Percentiles rank a stretch among this genome's conserved stretches.
Conservation (phyloP, 2,329 filamentous ascomycete species). For the Penicillium sp. region DNA sequence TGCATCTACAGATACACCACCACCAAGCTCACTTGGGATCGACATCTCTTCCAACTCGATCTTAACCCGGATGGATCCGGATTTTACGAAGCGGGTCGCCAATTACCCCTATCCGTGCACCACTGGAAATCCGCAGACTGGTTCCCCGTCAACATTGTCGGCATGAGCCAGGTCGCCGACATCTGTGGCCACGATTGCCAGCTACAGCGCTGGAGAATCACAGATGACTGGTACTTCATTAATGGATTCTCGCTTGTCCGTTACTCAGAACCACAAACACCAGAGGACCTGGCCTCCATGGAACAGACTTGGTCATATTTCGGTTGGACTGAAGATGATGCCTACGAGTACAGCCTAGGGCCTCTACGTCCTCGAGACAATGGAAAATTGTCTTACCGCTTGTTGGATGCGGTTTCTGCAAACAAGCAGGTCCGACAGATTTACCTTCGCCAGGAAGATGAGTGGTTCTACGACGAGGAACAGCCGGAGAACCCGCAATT, state of each 20-base stretch:
- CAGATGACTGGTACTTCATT: slow-evolving; percentile 44
- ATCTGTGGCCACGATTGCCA: slow-evolving; percentile 55
- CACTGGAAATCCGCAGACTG: slow-evolving; percentile 56
- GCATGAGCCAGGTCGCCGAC: slow-evolving; percentile 47
- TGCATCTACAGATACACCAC: slow-evolving; percentile 55
- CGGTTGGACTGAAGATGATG: slow-evolving; percentile 35
- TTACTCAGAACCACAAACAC: slow-evolving; percentile 43
- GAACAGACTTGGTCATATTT: slow-evolving; percentile 54
- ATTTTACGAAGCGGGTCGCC: slow-evolving; percentile 57
- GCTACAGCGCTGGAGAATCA: slow-evolving; percentile 51
- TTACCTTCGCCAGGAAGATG: slow-evolving; percentile 44
- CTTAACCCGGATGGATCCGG: slow-evolving; percentile 53
- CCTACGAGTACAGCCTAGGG: slow-evolving; percentile 53
- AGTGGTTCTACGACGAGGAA: not conserved
- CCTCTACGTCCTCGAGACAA: slow-evolving; percentile 43
- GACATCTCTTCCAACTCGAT: slow-evolving; percentile 57
- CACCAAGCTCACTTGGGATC: slow-evolving; percentile 52
- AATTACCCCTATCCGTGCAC: slow-evolving; percentile 52
- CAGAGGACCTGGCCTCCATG: slow-evolving; percentile 44
- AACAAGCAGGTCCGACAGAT: slow-evolving; percentile 50
- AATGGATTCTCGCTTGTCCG: slow-evolving; percentile 58
- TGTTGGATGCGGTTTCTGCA: slow-evolving; percentile 45
- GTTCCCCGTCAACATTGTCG: slow-evolving; percentile 46
- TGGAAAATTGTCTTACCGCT: slow-evolving; percentile 52
- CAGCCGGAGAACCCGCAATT: slow-evolving; percentile 11